Evolutionary conservation across 2,329 filamentous ascomycete species (phyloP), one percentile per base, ranked within the genome.

Genomic region (Fusarium setosum): DNA sequence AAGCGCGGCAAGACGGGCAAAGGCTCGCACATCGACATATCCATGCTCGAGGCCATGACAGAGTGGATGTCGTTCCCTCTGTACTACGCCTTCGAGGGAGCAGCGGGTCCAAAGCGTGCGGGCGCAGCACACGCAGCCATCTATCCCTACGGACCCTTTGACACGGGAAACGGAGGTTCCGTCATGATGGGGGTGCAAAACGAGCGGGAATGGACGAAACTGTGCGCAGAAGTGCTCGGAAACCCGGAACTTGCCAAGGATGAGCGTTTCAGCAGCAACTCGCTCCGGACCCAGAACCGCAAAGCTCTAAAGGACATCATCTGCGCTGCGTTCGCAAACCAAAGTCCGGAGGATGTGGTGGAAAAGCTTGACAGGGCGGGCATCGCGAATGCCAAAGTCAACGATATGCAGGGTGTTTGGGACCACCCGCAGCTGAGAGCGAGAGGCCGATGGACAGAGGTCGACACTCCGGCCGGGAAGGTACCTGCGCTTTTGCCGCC

Each of bases 101-200:
- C 82, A 4, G 62, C 79, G 0, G 75, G 78, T 0, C 84, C 84
- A 0, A 72, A 73, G 2, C 77, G 82, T 3, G 79, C 79, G 0
- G 85, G 85, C 2, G 84, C 85, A 0, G 81, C 83, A 1, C 85
- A 88, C 60, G 83, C 84, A 0, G 75, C 82, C 0, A 85, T 88
- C 6, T 88, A 86, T 59, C 86, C 85, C 0, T 88, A 87, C 45
- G 85, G 85, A 0, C 84, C 84, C 0, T 88, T 88, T 44, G 74
- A 81, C 32, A 82, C 84, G 0, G 81, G 81, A 0, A 79, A 80
- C 10, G 80, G 79, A 0, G 78, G 79, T 0, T 79, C 81, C 0
- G 84, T 87, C 13, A 87, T 87, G 83, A 72, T 88, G 5, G 85
- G 84, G 0, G 79, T 88, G 20, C 86, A 88, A 66, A 87, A 87